These are phyloP conservation scores for Phytopythium litorale DNA, from an alignment of 352 stramenopile species.

Conservation along the genomic window DNA sequence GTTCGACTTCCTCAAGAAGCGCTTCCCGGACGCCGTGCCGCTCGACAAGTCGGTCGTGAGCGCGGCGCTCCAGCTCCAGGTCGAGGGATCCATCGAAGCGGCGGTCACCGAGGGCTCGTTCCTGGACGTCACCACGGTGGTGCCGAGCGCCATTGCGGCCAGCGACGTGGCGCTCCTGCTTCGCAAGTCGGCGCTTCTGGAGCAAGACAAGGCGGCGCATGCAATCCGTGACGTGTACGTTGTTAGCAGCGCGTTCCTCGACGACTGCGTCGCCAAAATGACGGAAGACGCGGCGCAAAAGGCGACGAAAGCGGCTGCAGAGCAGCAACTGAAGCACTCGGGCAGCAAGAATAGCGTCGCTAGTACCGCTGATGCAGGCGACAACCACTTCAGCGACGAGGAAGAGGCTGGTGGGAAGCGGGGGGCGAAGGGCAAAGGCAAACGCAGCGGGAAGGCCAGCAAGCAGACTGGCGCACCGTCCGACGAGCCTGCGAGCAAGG, in stretches of 20 bases:
- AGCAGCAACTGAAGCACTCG: constrained; percentile 21
- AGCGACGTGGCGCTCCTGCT: constrained; percentile 49
- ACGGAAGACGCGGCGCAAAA: constrained; percentile 42
- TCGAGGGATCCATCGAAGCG: constrained; percentile 71
- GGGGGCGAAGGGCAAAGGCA: constrained; percentile 25
- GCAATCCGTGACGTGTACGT: constrained; percentile 58
- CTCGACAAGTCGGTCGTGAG: constrained; percentile 68
- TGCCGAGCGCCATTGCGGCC: constrained; percentile 53
- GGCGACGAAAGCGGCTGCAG: constrained; percentile 27
- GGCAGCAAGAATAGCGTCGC: neutral
- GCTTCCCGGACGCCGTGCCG: constrained; percentile 62
- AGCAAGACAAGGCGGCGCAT: constrained; percentile 30
- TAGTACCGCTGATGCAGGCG: constrained; percentile 16
- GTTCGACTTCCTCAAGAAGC: constrained; percentile 70
- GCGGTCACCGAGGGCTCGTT: constrained; percentile 63
- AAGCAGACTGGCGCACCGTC: constrained; percentile 10
- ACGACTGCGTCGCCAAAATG: constrained; percentile 39
- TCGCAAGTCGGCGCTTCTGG: constrained; percentile 32
- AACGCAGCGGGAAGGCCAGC: constrained; percentile 15
- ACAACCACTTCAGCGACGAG: constrained; percentile 34
- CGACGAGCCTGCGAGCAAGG: constrained; percentile 9
- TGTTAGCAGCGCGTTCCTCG: constrained; percentile 58
- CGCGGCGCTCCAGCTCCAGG: constrained; percentile 47
- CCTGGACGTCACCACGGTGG: constrained; percentile 50
- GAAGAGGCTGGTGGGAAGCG: constrained; percentile 33